Evolutionary conservation across 1,139 yeast genomes (phyloP).

Genomic region (Yamadazyma jaroonii): DNA sequence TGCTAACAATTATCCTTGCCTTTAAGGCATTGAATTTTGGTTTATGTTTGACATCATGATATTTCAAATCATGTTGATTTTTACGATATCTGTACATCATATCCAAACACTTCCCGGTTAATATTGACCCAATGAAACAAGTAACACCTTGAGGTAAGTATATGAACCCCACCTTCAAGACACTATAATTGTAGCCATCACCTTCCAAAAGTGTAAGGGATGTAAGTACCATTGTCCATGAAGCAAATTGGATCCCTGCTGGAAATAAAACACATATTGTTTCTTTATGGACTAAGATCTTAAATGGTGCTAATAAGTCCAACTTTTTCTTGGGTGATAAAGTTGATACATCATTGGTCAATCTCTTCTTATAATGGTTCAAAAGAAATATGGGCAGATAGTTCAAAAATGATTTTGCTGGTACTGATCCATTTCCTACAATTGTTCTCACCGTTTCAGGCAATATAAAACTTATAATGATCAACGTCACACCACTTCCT

Average conservation of each 20-base stretch:
- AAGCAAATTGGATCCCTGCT: conserved; percentile 33
- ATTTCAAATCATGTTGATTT: conserved; percentile 17
- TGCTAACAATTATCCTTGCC: conserved; percentile 26
- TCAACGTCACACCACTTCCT: conserved; percentile 32
- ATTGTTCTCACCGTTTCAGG: conserved; percentile 38
- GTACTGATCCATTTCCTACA: conserved; percentile 39
- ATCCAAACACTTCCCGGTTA: conserved; percentile 28
- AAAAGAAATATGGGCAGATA: conserved; percentile 23
- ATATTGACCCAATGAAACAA: conserved; percentile 29
- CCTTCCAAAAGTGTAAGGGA: conserved; percentile 30
- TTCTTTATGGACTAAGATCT: conserved; percentile 22
- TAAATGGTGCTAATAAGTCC: conserved; percentile 28
- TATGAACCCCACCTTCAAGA: conserved; percentile 35
- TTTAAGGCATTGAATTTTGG: conserved; percentile 28
- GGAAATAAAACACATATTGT: conserved; percentile 28
- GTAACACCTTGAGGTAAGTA: conserved; percentile 40
- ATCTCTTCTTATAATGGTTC: conserved; percentile 21
- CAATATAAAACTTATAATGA: conserved; percentile 21
- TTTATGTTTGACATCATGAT: conserved; percentile 12
- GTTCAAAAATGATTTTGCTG: conserved; percentile 21
- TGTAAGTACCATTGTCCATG: conserved; percentile 37
- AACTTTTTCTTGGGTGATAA: conserved; percentile 18
- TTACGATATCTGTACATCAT: conserved; percentile 24
- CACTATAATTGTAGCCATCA: conserved; percentile 27
- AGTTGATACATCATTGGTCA: conserved; percentile 28